Percentiles rank a stretch among this genome's conserved stretches.
Conservation (phyloP, 2,329 filamentous ascomycete species). For the Aspergillus jensenii region DNA sequence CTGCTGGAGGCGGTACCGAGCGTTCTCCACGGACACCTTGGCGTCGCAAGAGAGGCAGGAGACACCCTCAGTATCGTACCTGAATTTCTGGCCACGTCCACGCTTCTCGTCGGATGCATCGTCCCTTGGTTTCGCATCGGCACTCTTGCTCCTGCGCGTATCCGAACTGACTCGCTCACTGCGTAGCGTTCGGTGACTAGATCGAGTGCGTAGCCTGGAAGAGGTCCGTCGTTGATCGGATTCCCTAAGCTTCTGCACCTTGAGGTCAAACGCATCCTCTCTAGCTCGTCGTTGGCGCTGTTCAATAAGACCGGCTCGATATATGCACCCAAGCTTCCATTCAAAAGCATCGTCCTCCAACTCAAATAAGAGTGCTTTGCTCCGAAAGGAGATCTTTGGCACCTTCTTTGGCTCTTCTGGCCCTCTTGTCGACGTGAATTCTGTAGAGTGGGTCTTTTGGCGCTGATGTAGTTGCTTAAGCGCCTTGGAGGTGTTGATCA, state of each 20-base stretch:
- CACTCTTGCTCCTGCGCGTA: slow-evolving; percentile 56
- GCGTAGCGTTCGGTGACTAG: slow-evolving; percentile 47
- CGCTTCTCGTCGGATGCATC: slow-evolving; percentile 29
- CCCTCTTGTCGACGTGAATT: slow-evolving; percentile 82
- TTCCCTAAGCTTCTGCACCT: slow-evolving; percentile 79
- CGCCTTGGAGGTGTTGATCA: slow-evolving; percentile 83
- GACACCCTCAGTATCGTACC: slow-evolving; percentile 78
- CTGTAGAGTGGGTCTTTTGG: slow-evolving; percentile 81
- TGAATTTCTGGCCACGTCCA: slow-evolving; percentile 41
- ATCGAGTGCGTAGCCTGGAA: slow-evolving; percentile 55
- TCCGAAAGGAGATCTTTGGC: slow-evolving; percentile 79
- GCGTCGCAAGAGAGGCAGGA: slow-evolving; percentile 70
- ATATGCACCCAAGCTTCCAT: slow-evolving; percentile 95
- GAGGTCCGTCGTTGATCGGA: slow-evolving; percentile 55
- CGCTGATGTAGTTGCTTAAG: slow-evolving; percentile 89
- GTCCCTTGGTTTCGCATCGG: slow-evolving; percentile 46
- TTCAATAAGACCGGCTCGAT: slow-evolving; percentile 82
- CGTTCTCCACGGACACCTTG: slow-evolving; percentile 73
- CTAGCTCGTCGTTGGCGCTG: slow-evolving; percentile 86
- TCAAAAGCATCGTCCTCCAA: slow-evolving; percentile 96
- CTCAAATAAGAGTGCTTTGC: slow-evolving; percentile 82
- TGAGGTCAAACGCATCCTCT: slow-evolving; percentile 85
- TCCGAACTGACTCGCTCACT: slow-evolving; percentile 39
- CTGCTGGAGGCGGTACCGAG: slow-evolving; percentile 70
- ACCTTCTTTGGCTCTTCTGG: slow-evolving; percentile 84